Percentiles rank a stretch among this genome's conserved stretches.
These are phyloP conservation scores for Trifolium pratense DNA, from an alignment of 306 rosid species.

Conservation along the genomic window DNA sequence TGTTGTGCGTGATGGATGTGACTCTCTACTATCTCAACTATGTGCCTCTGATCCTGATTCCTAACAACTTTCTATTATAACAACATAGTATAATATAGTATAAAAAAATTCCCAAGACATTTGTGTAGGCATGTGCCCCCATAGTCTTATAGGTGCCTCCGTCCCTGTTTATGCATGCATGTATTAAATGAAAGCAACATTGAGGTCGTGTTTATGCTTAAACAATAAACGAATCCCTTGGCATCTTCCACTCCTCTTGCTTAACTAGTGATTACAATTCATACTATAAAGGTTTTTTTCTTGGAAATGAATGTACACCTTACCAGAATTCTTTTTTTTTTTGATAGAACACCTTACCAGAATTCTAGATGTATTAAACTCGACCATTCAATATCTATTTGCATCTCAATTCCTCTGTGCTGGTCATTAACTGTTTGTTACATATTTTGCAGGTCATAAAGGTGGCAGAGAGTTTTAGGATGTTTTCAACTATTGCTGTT, in stretches of 20 bases:
- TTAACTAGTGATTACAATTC: not conserved
- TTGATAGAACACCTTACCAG: not conserved
- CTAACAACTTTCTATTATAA: too few relatives aligned
- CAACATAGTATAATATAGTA: too few relatives aligned
- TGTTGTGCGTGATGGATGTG: too few relatives aligned
- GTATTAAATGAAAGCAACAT: not conserved
- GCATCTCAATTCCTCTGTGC: not conserved
- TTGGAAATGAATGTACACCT: slow-evolving; percentile 3
- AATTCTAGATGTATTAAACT: slow-evolving; percentile 1
- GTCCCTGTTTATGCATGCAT: too few relatives aligned
- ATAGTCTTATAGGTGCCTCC: too few relatives aligned
- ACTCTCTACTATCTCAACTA: too few relatives aligned
- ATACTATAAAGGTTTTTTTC: slow-evolving; percentile 7
- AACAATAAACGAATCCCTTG: not conserved
- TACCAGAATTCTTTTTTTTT: slow-evolving; percentile 7
- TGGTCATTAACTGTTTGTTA: slow-evolving; percentile 28
- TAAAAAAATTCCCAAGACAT: too few relatives aligned
- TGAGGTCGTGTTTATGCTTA: slow-evolving; percentile 1
- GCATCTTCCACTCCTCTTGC: not conserved
- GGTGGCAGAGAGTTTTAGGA: slow-evolving; percentile 79
- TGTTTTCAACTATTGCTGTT: slow-evolving; percentile 80
- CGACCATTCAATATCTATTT: not conserved
- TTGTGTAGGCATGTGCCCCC: too few relatives aligned
- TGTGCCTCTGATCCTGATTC: too few relatives aligned
- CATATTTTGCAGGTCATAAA: slow-evolving; percentile 65